Conservation (phyloP, 1,284 basidiomycete genomes). For the Omphalotus olearius region DNA sequence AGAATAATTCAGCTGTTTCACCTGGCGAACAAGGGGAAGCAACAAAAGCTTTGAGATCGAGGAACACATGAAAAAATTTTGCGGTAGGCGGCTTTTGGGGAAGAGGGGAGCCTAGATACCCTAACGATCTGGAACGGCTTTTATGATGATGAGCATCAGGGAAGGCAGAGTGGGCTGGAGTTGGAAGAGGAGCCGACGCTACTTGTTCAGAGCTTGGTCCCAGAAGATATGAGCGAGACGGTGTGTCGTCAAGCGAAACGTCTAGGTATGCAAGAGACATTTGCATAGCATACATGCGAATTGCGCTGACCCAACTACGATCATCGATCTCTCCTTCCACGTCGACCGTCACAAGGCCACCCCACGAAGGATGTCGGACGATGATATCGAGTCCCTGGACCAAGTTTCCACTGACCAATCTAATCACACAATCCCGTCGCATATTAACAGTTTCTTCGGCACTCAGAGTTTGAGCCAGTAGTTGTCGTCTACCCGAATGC, state of each 20-base stretch:
- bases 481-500: constrained; percentile 84
- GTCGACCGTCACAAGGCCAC: constrained; percentile 83
- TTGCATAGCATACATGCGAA: constrained; percentile 88
- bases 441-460: constrained; percentile 84
- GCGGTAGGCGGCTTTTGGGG: constrained; percentile 41
- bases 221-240: constrained; percentile 22
- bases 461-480: constrained; percentile 86
- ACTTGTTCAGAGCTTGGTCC: constrained; percentile 24
- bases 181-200: constrained; percentile 47
- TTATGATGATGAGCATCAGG: constrained; percentile 49
- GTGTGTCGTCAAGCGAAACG: constrained; percentile 37
- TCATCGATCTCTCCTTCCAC: constrained; percentile 72
- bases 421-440: constrained; percentile 81
- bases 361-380: constrained; percentile 90
- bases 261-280: constrained; percentile 80
- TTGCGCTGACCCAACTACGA: constrained; percentile 79
- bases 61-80: constrained; percentile 84
- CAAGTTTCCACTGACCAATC: constrained; percentile 88
- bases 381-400: constrained; percentile 93
- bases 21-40: constrained; percentile 87
- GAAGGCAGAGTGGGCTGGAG: constrained; percentile 64
- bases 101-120: constrained; percentile 34
- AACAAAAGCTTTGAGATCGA: constrained; percentile 90
- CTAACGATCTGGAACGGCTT: constrained; percentile 43
- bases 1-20: constrained; percentile 90